These are phyloP conservation scores for Diplodia sapinea DNA, from an alignment of 2,329 filamentous ascomycete species.

Conservation along the genomic window DNA sequence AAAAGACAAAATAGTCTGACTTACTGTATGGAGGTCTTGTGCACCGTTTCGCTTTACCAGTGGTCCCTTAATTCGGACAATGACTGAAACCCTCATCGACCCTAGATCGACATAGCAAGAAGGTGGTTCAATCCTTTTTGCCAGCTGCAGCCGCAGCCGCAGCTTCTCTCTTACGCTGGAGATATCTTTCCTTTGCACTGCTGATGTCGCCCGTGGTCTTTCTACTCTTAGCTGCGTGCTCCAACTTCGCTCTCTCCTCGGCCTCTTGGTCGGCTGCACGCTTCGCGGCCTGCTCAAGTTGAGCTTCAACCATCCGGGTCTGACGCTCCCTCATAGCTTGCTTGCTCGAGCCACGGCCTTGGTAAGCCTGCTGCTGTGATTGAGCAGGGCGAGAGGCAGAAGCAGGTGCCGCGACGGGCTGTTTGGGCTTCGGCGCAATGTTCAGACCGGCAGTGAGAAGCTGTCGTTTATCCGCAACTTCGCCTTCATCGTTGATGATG, in stretches of 20 bases:
- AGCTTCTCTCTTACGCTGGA: slow-evolving; percentile 76
- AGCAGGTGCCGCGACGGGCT: slow-evolving; percentile 40
- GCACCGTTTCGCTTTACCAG: neutral
- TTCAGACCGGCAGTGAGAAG: slow-evolving; percentile 78
- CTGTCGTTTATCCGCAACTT: slow-evolving; percentile 84
- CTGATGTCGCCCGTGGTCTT: slow-evolving; percentile 79
- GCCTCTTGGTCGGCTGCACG: slow-evolving; percentile 71
- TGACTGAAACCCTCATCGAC: neutral
- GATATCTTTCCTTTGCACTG: slow-evolving; percentile 78
- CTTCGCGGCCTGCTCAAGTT: slow-evolving; percentile 76
- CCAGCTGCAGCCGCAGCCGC: slow-evolving; percentile 59
- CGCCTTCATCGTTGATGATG: slow-evolving; percentile 79
- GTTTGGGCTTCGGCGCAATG: slow-evolving; percentile 67
- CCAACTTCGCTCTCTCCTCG: slow-evolving; percentile 66
- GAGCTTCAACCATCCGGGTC: slow-evolving; percentile 77
- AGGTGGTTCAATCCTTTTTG: slow-evolving; percentile 6
- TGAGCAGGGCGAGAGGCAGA: slow-evolving; percentile 36
- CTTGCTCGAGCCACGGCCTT: slow-evolving; percentile 54
- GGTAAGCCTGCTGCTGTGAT: slow-evolving; percentile 36
- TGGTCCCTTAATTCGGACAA: too few relatives aligned
- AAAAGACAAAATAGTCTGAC: neutral
- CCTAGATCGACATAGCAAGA: neutral
- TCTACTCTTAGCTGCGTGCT: slow-evolving; percentile 72
- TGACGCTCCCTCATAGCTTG: slow-evolving; percentile 76
- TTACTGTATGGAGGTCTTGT: neutral